These are phyloP conservation scores for Phalaenopsis aphrodite DNA, from an alignment of 106 monocot genomes.

Conservation along the genomic window DNA sequence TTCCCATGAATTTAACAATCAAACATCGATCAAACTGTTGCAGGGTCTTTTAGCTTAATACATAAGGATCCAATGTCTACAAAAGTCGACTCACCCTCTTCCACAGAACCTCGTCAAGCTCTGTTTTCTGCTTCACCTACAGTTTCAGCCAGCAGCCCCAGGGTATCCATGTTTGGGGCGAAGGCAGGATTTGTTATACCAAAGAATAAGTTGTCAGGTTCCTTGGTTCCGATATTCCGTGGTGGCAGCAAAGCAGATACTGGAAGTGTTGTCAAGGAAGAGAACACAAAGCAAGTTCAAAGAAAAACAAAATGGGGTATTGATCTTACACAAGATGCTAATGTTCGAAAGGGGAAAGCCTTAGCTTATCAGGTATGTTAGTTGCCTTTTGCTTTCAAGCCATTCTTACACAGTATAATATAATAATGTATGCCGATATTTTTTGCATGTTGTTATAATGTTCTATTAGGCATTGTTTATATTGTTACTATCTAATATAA, in stretches of 20 bases:
- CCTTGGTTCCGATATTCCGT: conserved; percentile 62
- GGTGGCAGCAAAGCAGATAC: conserved; percentile 49
- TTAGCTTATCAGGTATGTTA: conserved; percentile 82
- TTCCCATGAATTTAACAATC: conserved; percentile 1
- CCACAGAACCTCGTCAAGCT: conserved; percentile 24
- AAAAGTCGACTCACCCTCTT: conserved; percentile 36
- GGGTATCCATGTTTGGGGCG: conserved; percentile 60
- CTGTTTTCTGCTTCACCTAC: conserved; percentile 19
- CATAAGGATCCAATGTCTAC: conserved; percentile 33
- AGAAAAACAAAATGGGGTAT: conserved; percentile 90
- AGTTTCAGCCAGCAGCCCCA: conserved; percentile 37
- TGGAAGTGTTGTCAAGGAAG: conserved; percentile 40
- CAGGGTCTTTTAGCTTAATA: not conserved
- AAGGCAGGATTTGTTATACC: conserved; percentile 97
- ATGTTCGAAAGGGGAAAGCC: conserved; percentile 69
- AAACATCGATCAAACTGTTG: not conserved
- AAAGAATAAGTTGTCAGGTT: conserved; percentile 91
- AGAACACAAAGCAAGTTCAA: conserved; percentile 41
- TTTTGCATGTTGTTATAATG: not conserved
- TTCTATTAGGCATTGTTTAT: not conserved
- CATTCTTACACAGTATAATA: not conserved
- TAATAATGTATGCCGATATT: not conserved
- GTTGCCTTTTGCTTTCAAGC: not conserved
- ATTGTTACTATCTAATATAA: not conserved
- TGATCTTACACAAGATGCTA: conserved; percentile 72